Evolutionary conservation across 1,284 basidiomycete species (phyloP).

Genomic region (Phellopilus nigrolimitatus): DNA sequence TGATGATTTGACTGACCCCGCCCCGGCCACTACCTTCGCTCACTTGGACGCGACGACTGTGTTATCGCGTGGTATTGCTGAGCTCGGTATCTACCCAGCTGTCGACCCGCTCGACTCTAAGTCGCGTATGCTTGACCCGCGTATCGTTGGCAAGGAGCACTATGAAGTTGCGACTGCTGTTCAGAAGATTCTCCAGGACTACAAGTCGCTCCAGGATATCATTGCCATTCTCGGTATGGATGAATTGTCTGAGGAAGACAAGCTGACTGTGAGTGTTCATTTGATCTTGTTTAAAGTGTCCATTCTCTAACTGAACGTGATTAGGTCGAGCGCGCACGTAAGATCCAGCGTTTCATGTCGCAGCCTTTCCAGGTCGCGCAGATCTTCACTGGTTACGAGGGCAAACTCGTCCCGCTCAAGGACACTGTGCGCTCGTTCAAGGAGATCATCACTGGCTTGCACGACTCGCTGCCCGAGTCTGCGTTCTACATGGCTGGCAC

Average conservation of each 20-base stretch:
- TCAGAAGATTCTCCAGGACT: constrained; percentile 98
- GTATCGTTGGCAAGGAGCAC: constrained; percentile 91
- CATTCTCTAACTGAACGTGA: constrained; percentile 8
- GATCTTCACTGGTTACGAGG: constrained; percentile 99
- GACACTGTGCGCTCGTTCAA: constrained; percentile 92
- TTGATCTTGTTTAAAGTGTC: constrained; percentile 11
- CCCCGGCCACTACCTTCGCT: constrained; percentile 98
- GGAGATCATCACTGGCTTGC: constrained; percentile 88
- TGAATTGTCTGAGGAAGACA: constrained; percentile 99
- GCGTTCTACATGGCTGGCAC: constrained; percentile 94
- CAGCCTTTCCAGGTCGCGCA: constrained; percentile 99
- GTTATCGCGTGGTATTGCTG: constrained; percentile 97
- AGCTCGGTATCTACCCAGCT: constrained; percentile 99
- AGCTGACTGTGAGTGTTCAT: constrained; percentile 75
- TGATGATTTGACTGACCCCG: constrained; percentile 99
- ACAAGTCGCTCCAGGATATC: constrained; percentile 98
- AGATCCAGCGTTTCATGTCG: constrained; percentile 97
- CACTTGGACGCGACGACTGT: constrained; percentile 99
- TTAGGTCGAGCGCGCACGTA: constrained; percentile 85
- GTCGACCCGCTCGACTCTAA: constrained; percentile 99
- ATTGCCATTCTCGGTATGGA: constrained; percentile 99
- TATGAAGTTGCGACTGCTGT: constrained; percentile 94
- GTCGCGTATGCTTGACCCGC: constrained; percentile 99
- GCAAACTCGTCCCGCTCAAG: constrained; percentile 90
- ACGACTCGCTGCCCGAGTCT: constrained; percentile 89